phyloP scores from a whole-genome alignment of 352 stramenopile species.

The Hyaloperonospora brassicae region DNA sequence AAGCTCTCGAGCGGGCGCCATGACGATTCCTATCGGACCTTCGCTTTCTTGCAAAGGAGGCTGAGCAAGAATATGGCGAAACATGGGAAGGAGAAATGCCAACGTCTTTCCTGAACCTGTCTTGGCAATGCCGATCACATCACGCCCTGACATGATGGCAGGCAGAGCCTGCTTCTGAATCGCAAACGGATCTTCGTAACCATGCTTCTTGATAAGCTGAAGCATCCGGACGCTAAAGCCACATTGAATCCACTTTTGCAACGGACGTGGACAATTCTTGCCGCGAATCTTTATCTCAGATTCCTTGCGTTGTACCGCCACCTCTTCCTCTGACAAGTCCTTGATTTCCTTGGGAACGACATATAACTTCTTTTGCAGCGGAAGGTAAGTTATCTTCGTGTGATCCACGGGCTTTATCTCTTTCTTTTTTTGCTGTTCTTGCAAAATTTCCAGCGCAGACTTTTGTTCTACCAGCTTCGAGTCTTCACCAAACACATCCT shows the following conservation, averaged over 20 bases:
- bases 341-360: slow-evolving; percentile 92
- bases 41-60: slow-evolving; percentile 88
- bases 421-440: slow-evolving; percentile 89
- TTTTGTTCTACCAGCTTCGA: slow-evolving; percentile 61
- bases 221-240: slow-evolving; percentile 95
- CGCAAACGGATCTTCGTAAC: slow-evolving; percentile 92
- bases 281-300: slow-evolving; percentile 96
- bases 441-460: slow-evolving; percentile 86
- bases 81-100: slow-evolving; percentile 89
- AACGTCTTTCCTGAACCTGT: slow-evolving; percentile 91
- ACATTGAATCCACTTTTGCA: slow-evolving; percentile 96
- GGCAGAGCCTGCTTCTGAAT: slow-evolving; percentile 96
- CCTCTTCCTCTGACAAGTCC: slow-evolving; percentile 80
- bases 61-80: slow-evolving; percentile 93
- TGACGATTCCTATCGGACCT: slow-evolving; percentile 96
- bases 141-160: slow-evolving; percentile 97
- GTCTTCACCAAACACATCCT: slow-evolving; percentile 81
- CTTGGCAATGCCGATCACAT: slow-evolving; percentile 99
- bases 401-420: slow-evolving; percentile 96
- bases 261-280: slow-evolving; percentile 90
- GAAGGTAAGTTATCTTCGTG: slow-evolving; percentile 91
- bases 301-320: slow-evolving; percentile 69
- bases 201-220: slow-evolving; percentile 89
- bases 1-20: slow-evolving; percentile 97
- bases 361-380: slow-evolving; percentile 99